Evolutionary conservation across 2,329 filamentous ascomycete genomes (phyloP).

Genomic region (Colletotrichum costaricense): DNA sequence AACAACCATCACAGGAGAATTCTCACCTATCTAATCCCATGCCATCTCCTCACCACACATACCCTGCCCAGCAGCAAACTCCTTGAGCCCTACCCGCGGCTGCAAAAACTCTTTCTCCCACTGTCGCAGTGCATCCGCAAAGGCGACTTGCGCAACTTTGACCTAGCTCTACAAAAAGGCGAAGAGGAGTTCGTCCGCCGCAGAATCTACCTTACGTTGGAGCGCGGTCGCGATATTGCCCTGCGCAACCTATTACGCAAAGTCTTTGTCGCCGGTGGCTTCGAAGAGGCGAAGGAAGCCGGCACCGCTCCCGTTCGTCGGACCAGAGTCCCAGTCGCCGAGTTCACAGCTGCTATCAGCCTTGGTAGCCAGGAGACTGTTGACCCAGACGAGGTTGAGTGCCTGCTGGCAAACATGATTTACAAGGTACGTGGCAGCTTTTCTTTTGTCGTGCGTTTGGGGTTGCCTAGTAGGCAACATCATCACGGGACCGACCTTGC

Average conservation of each 20-base stretch:
- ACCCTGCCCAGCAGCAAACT: slow-evolving; percentile 80
- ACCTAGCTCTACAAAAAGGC: slow-evolving; percentile 80
- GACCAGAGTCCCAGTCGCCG: slow-evolving; percentile 83
- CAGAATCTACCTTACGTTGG: slow-evolving; percentile 93
- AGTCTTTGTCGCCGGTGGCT: slow-evolving; percentile 87
- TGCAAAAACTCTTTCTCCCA: slow-evolving; percentile 83
- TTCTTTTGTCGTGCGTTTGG: slow-evolving; percentile 1
- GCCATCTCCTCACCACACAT: slow-evolving; percentile 88
- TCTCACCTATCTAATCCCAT: slow-evolving; percentile 93
- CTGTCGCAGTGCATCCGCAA: slow-evolving; percentile 82
- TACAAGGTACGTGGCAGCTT: slow-evolving; percentile 80
- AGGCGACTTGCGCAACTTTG: slow-evolving; percentile 87
- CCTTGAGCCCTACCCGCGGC: slow-evolving; percentile 78
- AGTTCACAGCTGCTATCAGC: slow-evolving; percentile 87
- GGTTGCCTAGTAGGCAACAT: slow-evolving; percentile 17
- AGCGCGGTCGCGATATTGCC: slow-evolving; percentile 91
- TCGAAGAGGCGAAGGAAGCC: slow-evolving; percentile 79
- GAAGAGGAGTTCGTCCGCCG: slow-evolving; percentile 95
- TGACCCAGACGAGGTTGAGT: slow-evolving; percentile 95
- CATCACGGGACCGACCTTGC: background rate
- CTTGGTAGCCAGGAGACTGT: slow-evolving; percentile 76
- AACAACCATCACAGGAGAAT: slow-evolving; percentile 72
- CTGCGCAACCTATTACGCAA: slow-evolving; percentile 92
- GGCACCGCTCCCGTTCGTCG: slow-evolving; percentile 71
- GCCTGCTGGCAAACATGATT: slow-evolving; percentile 93